A percentile compares a stretch with the other conserved stretches of the same genome.
Conservation (phyloP, 257 asterid species). For the Solanum chmielewskii region DNA sequence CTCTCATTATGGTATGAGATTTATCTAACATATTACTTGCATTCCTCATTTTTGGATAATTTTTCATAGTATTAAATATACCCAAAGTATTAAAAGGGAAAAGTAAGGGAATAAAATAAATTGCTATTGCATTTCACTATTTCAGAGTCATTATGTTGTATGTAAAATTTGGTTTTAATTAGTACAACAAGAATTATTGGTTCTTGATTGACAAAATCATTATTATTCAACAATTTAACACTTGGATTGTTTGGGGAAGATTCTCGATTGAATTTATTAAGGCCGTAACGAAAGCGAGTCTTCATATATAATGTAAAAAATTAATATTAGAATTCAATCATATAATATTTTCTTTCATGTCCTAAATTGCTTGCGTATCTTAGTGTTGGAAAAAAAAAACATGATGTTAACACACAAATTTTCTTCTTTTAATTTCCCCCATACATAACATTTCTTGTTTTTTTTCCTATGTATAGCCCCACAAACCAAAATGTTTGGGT, state of each 20-base stretch:
- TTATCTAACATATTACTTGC: neutral
- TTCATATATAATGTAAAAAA: no score
- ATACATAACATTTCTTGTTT: neutral
- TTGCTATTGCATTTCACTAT: neutral
- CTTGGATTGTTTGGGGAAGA: neutral
- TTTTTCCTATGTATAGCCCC: neutral
- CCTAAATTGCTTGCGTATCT: neutral
- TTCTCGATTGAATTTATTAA: no score
- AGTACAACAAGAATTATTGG: neutral
- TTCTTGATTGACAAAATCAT: neutral
- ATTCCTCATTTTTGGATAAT: neutral
- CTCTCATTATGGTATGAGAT: neutral
- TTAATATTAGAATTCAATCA: neutral
- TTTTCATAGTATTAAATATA: neutral
- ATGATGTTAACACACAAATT: neutral
- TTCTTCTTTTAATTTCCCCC: neutral
- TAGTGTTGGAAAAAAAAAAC: neutral
- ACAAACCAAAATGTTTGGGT: neutral
- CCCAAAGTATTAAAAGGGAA: neutral
- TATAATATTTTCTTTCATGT: neutral
- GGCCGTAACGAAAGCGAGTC: no score
- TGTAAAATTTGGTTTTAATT: neutral
- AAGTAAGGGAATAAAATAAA: neutral
- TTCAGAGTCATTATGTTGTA: neutral
- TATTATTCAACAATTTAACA: neutral